Evolutionary conservation across 1,139 yeast species (phyloP).

Genomic region (Diutina scorzettiae): DNA sequence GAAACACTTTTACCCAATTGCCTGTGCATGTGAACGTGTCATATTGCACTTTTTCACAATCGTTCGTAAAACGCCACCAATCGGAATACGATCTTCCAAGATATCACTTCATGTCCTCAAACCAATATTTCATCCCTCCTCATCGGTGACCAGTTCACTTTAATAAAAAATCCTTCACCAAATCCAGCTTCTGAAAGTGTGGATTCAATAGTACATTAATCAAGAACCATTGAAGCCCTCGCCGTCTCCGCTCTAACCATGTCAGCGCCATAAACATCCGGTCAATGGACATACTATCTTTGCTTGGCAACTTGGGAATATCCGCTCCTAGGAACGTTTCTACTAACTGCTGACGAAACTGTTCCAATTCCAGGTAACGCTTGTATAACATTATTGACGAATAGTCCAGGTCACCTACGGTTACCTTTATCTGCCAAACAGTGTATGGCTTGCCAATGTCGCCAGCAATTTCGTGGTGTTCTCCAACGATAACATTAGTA

Average conservation of each 20-base stretch:
- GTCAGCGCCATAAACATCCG: constrained; percentile 30
- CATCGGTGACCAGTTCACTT: background rate
- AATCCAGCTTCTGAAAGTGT: constrained; percentile 29
- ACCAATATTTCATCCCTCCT: background rate
- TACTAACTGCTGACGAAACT: constrained; percentile 31
- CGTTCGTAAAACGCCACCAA: no score
- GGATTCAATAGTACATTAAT: constrained; percentile 62
- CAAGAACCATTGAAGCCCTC: constrained; percentile 65
- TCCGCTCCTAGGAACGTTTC: constrained; percentile 20
- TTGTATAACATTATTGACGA: constrained; percentile 41
- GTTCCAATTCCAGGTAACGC: constrained; percentile 55
- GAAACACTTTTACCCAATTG: no score
- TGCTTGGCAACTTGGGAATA: constrained; percentile 62
- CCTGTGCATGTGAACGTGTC: no score
- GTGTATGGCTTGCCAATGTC: constrained; percentile 26
- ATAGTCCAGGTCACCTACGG: constrained; percentile 30
- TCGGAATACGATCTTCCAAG: no score
- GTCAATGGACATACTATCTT: constrained; percentile 34
- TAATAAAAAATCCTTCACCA: constrained; percentile 41
- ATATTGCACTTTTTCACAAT: no score
- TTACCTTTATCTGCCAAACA: constrained; percentile 37
- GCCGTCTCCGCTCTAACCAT: constrained; percentile 52
- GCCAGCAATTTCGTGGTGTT: constrained; percentile 26
- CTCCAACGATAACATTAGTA: constrained; percentile 14
- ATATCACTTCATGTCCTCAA: no score